phyloP scores from a whole-genome alignment of 2,329 filamentous ascomycete genomes.

The Alternaria infectoria region DNA sequence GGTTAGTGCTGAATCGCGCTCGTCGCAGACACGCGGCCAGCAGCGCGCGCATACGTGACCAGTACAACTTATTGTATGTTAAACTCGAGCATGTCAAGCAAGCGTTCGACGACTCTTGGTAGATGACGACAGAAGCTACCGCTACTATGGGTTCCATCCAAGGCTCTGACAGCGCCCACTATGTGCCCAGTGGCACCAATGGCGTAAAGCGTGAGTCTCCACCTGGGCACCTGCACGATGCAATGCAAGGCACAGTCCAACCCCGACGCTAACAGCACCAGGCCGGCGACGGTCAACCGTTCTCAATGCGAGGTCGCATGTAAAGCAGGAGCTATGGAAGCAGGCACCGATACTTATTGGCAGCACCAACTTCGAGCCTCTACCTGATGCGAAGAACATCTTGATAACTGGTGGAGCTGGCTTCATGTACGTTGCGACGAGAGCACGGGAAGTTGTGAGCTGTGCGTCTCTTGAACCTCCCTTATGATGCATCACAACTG shows the following conservation, averaged over 20 bases:
- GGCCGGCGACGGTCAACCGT: slow-evolving; percentile 47
- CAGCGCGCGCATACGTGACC: slow-evolving; percentile 2
- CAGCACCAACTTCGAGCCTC: slow-evolving; percentile 72
- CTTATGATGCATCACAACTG: slow-evolving; percentile 13
- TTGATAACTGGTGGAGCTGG: slow-evolving; percentile 84
- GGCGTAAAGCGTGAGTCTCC: slow-evolving; percentile 37
- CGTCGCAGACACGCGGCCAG: neutral
- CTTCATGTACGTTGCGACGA: slow-evolving; percentile 71
- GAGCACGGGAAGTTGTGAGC: slow-evolving; percentile 3
- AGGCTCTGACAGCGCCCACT: slow-evolving; percentile 24
- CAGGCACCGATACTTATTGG: slow-evolving; percentile 73
- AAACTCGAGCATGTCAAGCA: slow-evolving; percentile 1
- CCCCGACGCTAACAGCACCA: slow-evolving; percentile 15
- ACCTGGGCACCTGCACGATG: slow-evolving; percentile 4
- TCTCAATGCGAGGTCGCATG: slow-evolving; percentile 50
- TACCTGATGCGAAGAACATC: slow-evolving; percentile 75
- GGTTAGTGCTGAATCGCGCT: neutral
- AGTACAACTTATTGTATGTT: neutral
- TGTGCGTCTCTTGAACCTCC: slow-evolving; percentile 2
- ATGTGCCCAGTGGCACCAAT: slow-evolving; percentile 18
- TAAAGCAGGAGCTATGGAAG: slow-evolving; percentile 71
- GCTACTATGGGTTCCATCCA: slow-evolving; percentile 36
- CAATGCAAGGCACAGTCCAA: slow-evolving; percentile 11
- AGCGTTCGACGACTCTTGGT: neutral
- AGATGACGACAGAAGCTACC: neutral